Base-by-base conservation (phyloP, 129 eudicot species). In the Flaveria robusta region DNA sequence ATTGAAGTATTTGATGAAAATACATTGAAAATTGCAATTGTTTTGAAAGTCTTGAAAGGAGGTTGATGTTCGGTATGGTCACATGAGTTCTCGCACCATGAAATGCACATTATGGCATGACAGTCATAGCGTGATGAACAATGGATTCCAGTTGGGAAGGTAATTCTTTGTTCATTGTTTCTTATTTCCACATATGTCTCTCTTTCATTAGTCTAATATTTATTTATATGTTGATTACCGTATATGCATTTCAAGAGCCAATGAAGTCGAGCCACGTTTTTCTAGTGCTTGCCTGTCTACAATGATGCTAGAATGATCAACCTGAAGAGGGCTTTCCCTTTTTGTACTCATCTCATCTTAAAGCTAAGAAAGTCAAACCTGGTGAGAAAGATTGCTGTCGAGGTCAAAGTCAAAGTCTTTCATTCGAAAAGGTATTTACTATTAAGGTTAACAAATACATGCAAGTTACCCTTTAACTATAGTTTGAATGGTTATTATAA, bases 401-500 rank as follows among this genome's bases (percentile, higher is more conserved):
- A 62, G 74, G 70, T 16, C 86, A 77, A 14, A 80, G 81, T 77
- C 72, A 78, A 51, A 58, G 82, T 69, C 85, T 49, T 20, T 69
- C 78, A 47, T 85, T 77, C 45, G 84, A 81, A 81, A 90, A 90
- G 96, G 96, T 87, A 88, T 87, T 77, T 72, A 86, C 80, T 87
- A 79, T 81, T 85, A 85, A 62, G 85, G 91, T 84, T 84, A 86
- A 89, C 74, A 84, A 79, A 64, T 71, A 75, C 82, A 67, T 77
- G 77, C 80, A 78, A 82, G 74, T 5, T 79, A 58, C 87, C 86
- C 42, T 72, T 62, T 73, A 78, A 82, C 81, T 73, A 45, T 76
- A 83, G 76, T 80, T 59, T 79, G 34, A 60, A 72, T 71, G 80
- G 3, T 29, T 42, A 10, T 42, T 42, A 7, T 9, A 2, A 42